phyloP scores from a whole-genome alignment of 1,284 basidiomycete genomes.

The Mycosarcoma mackinlayi region DNA sequence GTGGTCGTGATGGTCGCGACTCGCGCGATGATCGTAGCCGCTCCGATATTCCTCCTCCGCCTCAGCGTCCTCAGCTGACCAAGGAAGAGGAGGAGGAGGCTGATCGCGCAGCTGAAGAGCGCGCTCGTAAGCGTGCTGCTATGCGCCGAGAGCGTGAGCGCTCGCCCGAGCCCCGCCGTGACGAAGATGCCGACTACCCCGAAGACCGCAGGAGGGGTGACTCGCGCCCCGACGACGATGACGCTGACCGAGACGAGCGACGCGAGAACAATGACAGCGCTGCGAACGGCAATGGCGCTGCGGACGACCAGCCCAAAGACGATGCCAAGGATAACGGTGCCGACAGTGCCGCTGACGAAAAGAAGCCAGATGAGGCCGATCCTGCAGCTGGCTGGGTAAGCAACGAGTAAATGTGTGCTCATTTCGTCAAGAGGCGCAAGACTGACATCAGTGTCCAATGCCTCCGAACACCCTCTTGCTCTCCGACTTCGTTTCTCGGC shows the following conservation, averaged over 20 bases:
- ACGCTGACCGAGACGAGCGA: slow-evolving; percentile 29
- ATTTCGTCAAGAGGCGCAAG: neutral
- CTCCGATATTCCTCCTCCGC: slow-evolving; percentile 24
- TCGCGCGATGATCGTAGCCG: slow-evolving; percentile 28
- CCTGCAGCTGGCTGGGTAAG: slow-evolving; percentile 15
- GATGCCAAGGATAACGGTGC: slow-evolving; percentile 13
- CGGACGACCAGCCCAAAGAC: slow-evolving; percentile 17
- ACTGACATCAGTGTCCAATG: no score
- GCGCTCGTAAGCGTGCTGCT: slow-evolving; percentile 42
- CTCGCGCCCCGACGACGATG: slow-evolving; percentile 30
- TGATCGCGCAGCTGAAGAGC: slow-evolving; percentile 49
- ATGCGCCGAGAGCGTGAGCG: slow-evolving; percentile 42
- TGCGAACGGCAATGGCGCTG: slow-evolving; percentile 16
- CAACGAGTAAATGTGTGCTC: slow-evolving; percentile 3
- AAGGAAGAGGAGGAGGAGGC: slow-evolving; percentile 49
- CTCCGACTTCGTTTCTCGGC: no score
- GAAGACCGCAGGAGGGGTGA: slow-evolving; percentile 30
- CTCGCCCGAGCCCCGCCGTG: slow-evolving; percentile 40
- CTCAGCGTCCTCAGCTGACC: slow-evolving; percentile 24
- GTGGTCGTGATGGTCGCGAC: slow-evolving; percentile 35
- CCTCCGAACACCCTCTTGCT: neutral
- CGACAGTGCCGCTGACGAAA: slow-evolving; percentile 10
- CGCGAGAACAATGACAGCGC: slow-evolving; percentile 31
- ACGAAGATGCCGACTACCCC: slow-evolving; percentile 38
- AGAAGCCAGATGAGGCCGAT: slow-evolving; percentile 12